Conservation (phyloP, 2,329 filamentous ascomycete species). For the Fusarium luffae region DNA sequence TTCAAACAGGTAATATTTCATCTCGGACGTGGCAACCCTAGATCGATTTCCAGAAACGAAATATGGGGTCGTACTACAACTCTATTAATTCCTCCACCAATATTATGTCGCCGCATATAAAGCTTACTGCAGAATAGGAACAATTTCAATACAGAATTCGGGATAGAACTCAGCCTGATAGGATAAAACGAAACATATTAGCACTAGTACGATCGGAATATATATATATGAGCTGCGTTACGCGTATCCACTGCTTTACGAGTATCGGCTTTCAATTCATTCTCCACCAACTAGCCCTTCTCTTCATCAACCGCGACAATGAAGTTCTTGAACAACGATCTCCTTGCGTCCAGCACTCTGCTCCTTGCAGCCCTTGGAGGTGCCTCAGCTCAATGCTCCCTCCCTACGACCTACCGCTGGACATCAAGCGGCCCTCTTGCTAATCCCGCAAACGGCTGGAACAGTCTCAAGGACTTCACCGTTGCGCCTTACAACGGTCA, state of each 20-base stretch:
- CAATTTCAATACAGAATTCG: not conserved
- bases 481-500: constrained; percentile 64
- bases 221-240: not conserved
- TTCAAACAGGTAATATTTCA: not conserved
- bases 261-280: not conserved
- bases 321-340: not conserved
- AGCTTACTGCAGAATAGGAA: not conserved
- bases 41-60: not conserved
- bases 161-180: not conserved
- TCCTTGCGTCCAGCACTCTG: not conserved
- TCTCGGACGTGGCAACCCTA: not conserved
- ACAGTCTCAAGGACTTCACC: constrained; percentile 70
- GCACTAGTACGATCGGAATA: too few species aligned
- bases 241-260: not conserved
- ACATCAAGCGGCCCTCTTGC: constrained; percentile 16
- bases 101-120: not conserved
- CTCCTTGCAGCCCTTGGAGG: not conserved
- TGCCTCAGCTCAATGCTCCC: constrained; percentile 13
- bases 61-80: not conserved
- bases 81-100: not conserved
- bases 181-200: too few species aligned
- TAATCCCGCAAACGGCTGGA: constrained; percentile 12
- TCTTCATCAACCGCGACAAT: not conserved
- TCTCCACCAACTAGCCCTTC: not conserved
- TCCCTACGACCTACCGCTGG: constrained; percentile 26